Conservation (phyloP, 257 asterid genomes). For the Solanum pimpinellifolium region DNA sequence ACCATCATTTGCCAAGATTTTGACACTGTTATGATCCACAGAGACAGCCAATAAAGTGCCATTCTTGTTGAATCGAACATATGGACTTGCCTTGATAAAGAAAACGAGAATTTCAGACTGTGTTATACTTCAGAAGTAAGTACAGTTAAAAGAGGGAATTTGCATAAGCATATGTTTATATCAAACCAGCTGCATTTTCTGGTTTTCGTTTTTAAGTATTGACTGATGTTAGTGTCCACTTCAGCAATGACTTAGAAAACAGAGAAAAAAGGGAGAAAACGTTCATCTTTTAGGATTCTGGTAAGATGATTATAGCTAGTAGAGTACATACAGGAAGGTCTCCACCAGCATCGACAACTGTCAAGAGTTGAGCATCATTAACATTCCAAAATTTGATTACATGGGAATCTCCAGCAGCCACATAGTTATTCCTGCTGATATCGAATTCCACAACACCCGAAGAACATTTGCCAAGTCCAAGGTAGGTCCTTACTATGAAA, state of each 20-base stretch:
- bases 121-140: neutral
- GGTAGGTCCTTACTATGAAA: constrained; percentile 27
- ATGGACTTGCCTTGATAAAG: constrained; percentile 40
- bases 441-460: constrained; percentile 35
- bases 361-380: constrained; percentile 24
- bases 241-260: neutral
- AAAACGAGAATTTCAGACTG: neutral
- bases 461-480: constrained; percentile 35
- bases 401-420: constrained; percentile 63
- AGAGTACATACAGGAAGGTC: constrained; percentile 39
- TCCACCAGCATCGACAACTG: constrained; percentile 48
- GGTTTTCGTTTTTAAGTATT: neutral
- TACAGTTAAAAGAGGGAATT: neutral
- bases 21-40: constrained; percentile 33
- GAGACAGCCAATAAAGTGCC: constrained; percentile 57
- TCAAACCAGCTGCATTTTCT: neutral
- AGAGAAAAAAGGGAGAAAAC: neutral
- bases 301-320: neutral
- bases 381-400: constrained; percentile 63
- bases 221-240: neutral
- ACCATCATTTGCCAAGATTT: constrained; percentile 48
- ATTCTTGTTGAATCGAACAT: constrained; percentile 40
- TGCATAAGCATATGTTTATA: neutral
- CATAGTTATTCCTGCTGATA: constrained; percentile 20
- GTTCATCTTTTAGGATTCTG: neutral